Evolutionary conservation across 306 rosid species (phyloP).

Genomic region (Dryas octopetala): DNA sequence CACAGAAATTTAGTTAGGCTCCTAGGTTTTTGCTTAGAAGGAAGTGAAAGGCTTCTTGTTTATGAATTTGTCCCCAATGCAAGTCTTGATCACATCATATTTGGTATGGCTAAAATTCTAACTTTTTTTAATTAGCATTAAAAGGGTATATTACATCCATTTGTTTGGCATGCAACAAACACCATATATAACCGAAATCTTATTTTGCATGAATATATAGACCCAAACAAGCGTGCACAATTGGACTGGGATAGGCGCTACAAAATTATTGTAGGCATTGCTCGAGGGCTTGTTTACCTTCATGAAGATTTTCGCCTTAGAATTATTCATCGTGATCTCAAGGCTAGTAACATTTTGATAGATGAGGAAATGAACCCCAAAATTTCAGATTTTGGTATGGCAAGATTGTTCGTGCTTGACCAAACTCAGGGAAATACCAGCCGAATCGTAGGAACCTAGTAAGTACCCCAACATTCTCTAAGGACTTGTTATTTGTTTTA

Average conservation of each 20-base stretch:
- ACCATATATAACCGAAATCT: too few species aligned
- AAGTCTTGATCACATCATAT: constrained; percentile 49
- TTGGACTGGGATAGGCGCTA: constrained; percentile 38
- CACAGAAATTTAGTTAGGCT: too few species aligned
- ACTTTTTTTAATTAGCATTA: not conserved
- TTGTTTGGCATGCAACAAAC: not conserved
- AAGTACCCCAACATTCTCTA: not conserved
- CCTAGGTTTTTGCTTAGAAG: too few species aligned
- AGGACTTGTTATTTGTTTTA: too few species aligned
- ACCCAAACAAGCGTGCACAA: constrained; percentile 21
- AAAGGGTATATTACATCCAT: too few species aligned
- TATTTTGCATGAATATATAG: constrained; percentile 18
- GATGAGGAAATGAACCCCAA: constrained; percentile 43
- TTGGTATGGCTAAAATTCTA: constrained; percentile 32
- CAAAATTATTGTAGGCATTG: constrained; percentile 41
- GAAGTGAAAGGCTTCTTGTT: too few species aligned
- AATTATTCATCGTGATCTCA: too few species aligned
- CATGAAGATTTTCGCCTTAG: too few species aligned
- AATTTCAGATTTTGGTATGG: constrained; percentile 53
- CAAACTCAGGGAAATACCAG: constrained; percentile 37
- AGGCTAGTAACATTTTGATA: not conserved
- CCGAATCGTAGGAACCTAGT: constrained; percentile 36
- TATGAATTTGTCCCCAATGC: too few species aligned
- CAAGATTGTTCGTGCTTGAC: constrained; percentile 32
- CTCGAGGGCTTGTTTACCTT: not conserved